Base-by-base conservation (phyloP, 441 rosid genomes). In the Lepidium campestre region DNA sequence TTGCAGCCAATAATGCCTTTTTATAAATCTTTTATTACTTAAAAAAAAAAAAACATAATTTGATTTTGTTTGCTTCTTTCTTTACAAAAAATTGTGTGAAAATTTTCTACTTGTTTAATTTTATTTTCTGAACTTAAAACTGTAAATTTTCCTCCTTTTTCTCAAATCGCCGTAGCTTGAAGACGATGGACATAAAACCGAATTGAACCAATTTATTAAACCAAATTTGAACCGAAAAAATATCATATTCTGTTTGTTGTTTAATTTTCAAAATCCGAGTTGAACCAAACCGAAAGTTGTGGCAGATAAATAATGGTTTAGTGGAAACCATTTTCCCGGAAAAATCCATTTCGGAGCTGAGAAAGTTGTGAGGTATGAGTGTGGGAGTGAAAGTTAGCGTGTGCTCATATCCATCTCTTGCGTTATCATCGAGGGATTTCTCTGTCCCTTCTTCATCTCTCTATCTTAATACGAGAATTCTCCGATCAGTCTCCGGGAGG, bases 11-110 rank as follows among this genome's bases (percentile, higher is more conserved):
- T 22, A 45, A 46, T 41, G 44, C 57, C 65, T 53, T 27, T 57
- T 52, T 71, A 60, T 82, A 81, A 76, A 36, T 58, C 44, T 4
- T 23, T 23, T 23, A 23, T 23, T 23, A 4, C 4, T 23, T 23
- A 3, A 23, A 3, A 1, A 22, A 23, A 3, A 23, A 23, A 23
- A 23, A 23, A 23, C 27, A 57, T 18, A 49, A 39, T 55, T 55
- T 27, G 45, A 20, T 42, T 59, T 37, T 29, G 29, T 65, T 72
- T 71, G 70, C 29, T 57, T 66, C 11, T 56, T 55, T 35, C n/a
- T 22, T 55, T 27, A 63, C 49, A 45, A 52, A 62, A 62, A 23
- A 23, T 58, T 13, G 22, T 47, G 44, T 36, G 34, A 53, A 52
- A 23, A 35, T 4, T 58, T 67, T 23, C 27, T 20, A 62, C 50